A percentile compares a stretch with the other conserved stretches of the same genome.
Evolutionary conservation across 2,329 filamentous ascomycete species (phyloP).

Genomic region (Curvularia lunata): DNA sequence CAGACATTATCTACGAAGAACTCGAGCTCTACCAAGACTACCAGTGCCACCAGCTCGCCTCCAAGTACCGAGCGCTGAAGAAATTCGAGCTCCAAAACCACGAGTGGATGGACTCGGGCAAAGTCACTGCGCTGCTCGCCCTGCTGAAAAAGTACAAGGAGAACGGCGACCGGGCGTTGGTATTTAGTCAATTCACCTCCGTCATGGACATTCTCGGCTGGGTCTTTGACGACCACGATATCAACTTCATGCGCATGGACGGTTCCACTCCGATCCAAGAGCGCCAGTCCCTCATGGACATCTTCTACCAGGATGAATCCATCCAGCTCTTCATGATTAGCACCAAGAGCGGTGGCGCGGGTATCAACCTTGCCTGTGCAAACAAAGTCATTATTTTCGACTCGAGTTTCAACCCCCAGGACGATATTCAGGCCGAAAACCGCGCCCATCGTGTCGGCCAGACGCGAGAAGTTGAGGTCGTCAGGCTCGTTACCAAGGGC

Average conservation of each 20-base stretch:
- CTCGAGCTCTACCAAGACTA: constrained; percentile 65
- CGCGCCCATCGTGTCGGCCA: constrained; percentile 94
- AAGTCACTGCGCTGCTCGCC: constrained; percentile 79
- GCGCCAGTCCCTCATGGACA: constrained; percentile 85
- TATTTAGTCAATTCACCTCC: constrained; percentile 93
- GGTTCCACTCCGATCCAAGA: constrained; percentile 81
- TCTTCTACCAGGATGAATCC: constrained; percentile 75
- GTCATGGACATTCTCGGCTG: constrained; percentile 89
- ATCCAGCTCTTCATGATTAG: constrained; percentile 93
- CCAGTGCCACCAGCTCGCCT: constrained; percentile 65
- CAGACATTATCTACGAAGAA: constrained; percentile 61
- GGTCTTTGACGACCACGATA: constrained; percentile 73
- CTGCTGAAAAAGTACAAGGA: constrained; percentile 74
- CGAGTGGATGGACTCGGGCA: constrained; percentile 78
- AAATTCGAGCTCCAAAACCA: constrained; percentile 64
- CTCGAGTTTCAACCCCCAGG: constrained; percentile 95
- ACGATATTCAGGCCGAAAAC: constrained; percentile 98
- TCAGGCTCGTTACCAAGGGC: constrained; percentile 77
- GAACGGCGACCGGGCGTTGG: constrained; percentile 83
- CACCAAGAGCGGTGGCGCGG: constrained; percentile 93
- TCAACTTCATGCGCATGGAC: constrained; percentile 85
- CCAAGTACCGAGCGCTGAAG: constrained; percentile 59
- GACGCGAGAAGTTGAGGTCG: constrained; percentile 86
- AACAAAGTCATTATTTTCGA: constrained; percentile 99
- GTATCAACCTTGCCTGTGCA: constrained; percentile 92